Base-by-base conservation (phyloP, 139 green algal genomes). In the Pleodorina starrii region DNA sequence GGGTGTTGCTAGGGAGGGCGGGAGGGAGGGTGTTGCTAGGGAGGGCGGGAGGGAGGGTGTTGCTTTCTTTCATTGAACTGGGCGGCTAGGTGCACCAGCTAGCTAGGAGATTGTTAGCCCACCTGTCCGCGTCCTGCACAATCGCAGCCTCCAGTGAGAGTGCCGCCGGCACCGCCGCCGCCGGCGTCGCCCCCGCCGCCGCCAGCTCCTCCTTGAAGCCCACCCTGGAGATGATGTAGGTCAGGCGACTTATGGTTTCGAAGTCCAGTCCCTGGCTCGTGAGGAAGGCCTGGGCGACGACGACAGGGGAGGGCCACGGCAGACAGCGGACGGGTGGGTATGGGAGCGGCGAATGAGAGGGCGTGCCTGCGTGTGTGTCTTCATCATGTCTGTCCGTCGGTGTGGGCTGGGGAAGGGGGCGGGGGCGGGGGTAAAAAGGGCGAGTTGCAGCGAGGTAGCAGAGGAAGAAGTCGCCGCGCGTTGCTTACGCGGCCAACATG, bases 101-200 rank as follows among this genome's bases (percentile, higher is more conserved):
- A 5, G 25, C 54, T 66, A 66, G 21, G 21, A 66, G 3, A 66
- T 12, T 66, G 9, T 66, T 25, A 25, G 21, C 54, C 9, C 54
- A 93, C 93, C 93, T 92, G 72, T 97, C 95, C 36, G 95, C 95
- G 83, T 97, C 95, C 78, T 97, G 95, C 69, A 97, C 92, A 14
- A 96, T 92, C 1, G 80, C 81, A 25, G 89, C 90, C 73, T 93
- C 89, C 12, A 91, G 12, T 19, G 72, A 36, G 40, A 93, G 63
- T 11, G 19, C 79, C 11, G 27, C 19, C 29, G 42, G 14, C 2
- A 10, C 36, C 11, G 16, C 48, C 36, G 32, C 48, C 32, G 44
- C 74, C 43, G 27, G 42, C 48, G 50, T 21, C 12, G 19, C 36
- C 40, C 48, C 50, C 17, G 68, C 32, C 38, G 7, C 44, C 38